phyloP scores from a whole-genome alignment of 805 yeast species.

The Monosporozyma yasuniensis region DNA sequence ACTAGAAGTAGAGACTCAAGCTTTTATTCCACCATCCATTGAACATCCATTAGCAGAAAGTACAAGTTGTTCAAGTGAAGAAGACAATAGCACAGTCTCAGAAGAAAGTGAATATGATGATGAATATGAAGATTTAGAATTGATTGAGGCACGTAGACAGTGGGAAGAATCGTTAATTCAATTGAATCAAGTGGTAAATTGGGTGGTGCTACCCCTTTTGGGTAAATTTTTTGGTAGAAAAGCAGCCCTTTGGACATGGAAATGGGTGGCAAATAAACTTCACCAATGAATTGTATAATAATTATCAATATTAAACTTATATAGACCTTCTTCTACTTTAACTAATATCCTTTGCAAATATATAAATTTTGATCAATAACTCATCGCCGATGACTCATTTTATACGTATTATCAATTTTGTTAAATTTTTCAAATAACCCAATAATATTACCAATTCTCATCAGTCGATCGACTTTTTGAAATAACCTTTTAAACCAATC shows the following conservation, averaged over 20 bases:
- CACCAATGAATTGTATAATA: not conserved
- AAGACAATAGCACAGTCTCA: not conserved
- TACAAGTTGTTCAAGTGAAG: not conserved
- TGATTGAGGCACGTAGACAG: constrained; percentile 50
- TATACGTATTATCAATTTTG: not conserved
- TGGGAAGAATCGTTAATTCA: constrained; percentile 66
- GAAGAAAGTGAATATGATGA: constrained; percentile 5
- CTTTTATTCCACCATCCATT: not conserved
- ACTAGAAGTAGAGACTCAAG: not conserved
- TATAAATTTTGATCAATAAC: not conserved
- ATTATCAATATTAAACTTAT: no score
- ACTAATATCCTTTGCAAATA: not conserved
- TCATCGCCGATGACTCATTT: not conserved
- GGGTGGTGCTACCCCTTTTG: constrained; percentile 54
- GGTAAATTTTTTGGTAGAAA: constrained; percentile 63
- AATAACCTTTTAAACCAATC: no score
- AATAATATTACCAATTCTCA: no score
- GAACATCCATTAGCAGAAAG: not conserved
- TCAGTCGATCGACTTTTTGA: no score
- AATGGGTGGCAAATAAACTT: constrained; percentile 15
- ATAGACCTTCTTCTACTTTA: not conserved
- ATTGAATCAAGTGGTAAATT: constrained; percentile 45
- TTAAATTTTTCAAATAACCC: not conserved
- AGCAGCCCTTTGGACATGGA: constrained; percentile 36
- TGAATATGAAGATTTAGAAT: constrained; percentile 9